Conservation (phyloP, 371 early-diverging fungal species). For the Chytridium lagenaria region DNA sequence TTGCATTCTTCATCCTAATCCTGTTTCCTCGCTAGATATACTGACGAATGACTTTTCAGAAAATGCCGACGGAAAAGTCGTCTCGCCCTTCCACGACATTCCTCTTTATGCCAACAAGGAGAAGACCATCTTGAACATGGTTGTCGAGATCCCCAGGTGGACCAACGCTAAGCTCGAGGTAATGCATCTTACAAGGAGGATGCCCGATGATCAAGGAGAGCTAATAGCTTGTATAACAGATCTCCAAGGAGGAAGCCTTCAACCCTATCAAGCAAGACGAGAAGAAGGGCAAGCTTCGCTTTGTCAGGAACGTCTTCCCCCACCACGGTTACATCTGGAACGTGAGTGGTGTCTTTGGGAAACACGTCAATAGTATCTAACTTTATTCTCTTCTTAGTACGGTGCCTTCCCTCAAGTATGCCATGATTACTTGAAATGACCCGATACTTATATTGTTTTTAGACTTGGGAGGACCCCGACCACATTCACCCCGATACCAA, state of each 20-base stretch:
- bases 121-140: slow-evolving; percentile 91
- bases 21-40: neutral
- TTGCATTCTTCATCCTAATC: neutral
- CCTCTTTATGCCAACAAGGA: slow-evolving; percentile 90
- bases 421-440: neutral
- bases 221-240: slow-evolving; percentile 51
- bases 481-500: slow-evolving; percentile 84
- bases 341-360: slow-evolving; percentile 35
- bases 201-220: slow-evolving; percentile 16
- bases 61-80: slow-evolving; percentile 59
- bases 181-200: slow-evolving; percentile 13
- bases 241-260: slow-evolving; percentile 88
- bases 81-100: slow-evolving; percentile 99
- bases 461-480: slow-evolving; percentile 99
- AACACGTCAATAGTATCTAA: neutral
- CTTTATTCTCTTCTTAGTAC: slow-evolving; percentile 58
- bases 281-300: slow-evolving; percentile 98
- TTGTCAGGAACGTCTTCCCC: slow-evolving; percentile 99
- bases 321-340: slow-evolving; percentile 99
- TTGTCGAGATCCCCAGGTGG: slow-evolving; percentile 99
- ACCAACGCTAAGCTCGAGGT: slow-evolving; percentile 99
- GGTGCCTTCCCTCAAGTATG: slow-evolving; percentile 86
- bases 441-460: neutral
- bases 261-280: slow-evolving; percentile 99
- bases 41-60: slow-evolving; percentile 35